Evolutionary conservation across 2,329 filamentous ascomycete genomes (phyloP).

Genomic region (Cercospora janseana): DNA sequence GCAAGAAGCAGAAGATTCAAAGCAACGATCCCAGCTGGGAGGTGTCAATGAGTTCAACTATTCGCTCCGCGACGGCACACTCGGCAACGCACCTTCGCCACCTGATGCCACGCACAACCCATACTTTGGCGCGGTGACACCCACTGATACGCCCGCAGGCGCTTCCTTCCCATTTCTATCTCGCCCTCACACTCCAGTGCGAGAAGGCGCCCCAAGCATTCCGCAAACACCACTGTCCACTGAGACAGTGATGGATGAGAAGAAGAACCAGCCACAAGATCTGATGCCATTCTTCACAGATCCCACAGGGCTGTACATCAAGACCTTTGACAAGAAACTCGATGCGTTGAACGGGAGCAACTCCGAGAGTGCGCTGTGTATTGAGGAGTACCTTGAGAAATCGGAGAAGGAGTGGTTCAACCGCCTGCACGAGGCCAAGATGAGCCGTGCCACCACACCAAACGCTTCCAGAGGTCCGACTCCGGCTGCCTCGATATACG

Average conservation of each 20-base stretch:
- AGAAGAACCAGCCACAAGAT: slow-evolving; percentile 62
- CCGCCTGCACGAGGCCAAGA: slow-evolving; percentile 57
- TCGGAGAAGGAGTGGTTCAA: slow-evolving; percentile 68
- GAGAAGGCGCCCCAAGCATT: slow-evolving; percentile 26
- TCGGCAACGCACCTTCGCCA: slow-evolving; percentile 18
- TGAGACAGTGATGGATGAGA: slow-evolving; percentile 58
- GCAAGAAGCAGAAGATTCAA: slow-evolving; percentile 36
- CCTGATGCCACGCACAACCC: slow-evolving; percentile 22
- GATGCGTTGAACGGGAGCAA: slow-evolving; percentile 56
- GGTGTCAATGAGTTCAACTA: slow-evolving; percentile 33
- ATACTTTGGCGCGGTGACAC: slow-evolving; percentile 27
- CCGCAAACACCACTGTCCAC: slow-evolving; percentile 49
- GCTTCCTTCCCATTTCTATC: slow-evolving; percentile 32
- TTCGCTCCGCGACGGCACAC: slow-evolving; percentile 33
- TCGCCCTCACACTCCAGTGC: slow-evolving; percentile 31
- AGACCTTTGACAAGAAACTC: slow-evolving; percentile 57
- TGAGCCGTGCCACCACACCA: slow-evolving; percentile 49
- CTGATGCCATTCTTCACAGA: slow-evolving; percentile 68
- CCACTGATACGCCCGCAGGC: slow-evolving; percentile 26
- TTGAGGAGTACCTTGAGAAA: slow-evolving; percentile 63
- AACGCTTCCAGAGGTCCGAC: slow-evolving; percentile 34
- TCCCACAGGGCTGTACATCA: slow-evolving; percentile 60
- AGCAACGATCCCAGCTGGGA: slow-evolving; percentile 32
- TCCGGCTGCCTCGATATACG: slow-evolving; percentile 44
- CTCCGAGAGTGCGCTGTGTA: slow-evolving; percentile 59